Evolutionary conservation across 2,329 filamentous ascomycete species (phyloP), one percentile per base, ranked within the genome.

Genomic region (Diplodia sapinea): DNA sequence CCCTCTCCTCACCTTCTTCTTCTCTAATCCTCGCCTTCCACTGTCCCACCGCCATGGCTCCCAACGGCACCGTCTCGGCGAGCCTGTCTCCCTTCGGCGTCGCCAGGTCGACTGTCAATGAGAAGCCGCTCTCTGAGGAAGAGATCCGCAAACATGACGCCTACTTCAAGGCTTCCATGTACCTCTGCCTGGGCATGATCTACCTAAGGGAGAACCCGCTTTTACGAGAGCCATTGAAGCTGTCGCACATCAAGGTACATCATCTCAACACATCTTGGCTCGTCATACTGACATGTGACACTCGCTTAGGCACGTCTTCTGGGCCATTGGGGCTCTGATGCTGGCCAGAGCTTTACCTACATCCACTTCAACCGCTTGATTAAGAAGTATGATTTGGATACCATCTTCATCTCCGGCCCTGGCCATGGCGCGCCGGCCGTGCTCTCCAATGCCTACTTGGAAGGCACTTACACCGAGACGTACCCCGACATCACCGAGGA

Each of bases 281-380:
- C n/a, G 8, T n/a, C 13, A 31, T 29, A 7, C 57, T 62, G 26
- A 62, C 57, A 62, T 62, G 40, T 62, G 57, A 62, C 20, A 33
- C 26, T 43, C 17, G n/a, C 23, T 33, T 26, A 63, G 80, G 83
- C 86, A 68, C 87, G 91, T 71, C 82, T 93, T 9, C 82, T 94
- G 2, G 91, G 91, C 49, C 91, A 94, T 76, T 94, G 91, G 84
- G 91, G 91, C 65, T 92, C 89, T 2, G 90, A 91, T 61, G 88
- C 91, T n/a, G 91, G 91, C 15, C 91, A 93, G 78, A 88, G 90
- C 68, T 93, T 94, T 79, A 91, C 90, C 40, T 93, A 89, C 78
- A 91, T 93, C 81, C 91, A 93, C 80, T 90, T 92, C 84, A 93
- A 93, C 79, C 88, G 90, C 40, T 81, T 93, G 68, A 92, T 93